These are phyloP conservation scores for Ichthyophonus hoferi DNA, from an alignment of 208 protist genomes.

Conservation along the genomic window DNA sequence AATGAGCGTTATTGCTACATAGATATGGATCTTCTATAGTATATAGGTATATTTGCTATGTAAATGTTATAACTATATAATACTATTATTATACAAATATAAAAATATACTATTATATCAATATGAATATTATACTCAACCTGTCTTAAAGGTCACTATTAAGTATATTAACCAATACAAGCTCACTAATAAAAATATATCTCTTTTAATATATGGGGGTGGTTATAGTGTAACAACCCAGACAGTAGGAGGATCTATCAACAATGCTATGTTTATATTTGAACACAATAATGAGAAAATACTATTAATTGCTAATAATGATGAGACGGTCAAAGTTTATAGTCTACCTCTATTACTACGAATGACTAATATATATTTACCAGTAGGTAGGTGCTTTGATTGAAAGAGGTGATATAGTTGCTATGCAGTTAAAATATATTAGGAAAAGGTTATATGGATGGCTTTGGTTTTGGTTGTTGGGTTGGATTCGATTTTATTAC, in stretches of 20 bases:
- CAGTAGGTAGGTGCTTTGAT: background rate
- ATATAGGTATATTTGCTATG: no score
- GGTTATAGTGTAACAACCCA: background rate
- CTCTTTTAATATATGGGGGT: no score
- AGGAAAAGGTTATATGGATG: no score
- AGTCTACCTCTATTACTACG: background rate
- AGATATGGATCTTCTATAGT: no score
- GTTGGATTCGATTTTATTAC: no score
- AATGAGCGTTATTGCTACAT: no score
- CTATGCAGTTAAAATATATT: no score
- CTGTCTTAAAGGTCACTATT: background rate
- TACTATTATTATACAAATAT: no score
- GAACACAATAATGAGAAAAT: background rate
- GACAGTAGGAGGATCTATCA: conserved; percentile 27
- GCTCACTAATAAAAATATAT: no score
- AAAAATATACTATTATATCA: background rate
- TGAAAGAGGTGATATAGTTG: background rate
- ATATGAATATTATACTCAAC: background rate
- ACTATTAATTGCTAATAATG: conserved; percentile 31
- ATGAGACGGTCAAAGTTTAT: conserved; percentile 25
- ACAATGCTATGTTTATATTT: conserved; percentile 23
- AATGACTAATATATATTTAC: background rate
- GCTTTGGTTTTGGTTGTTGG: no score
- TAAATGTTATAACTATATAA: no score
- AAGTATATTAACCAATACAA: background rate